Conservation (phyloP, 2,329 filamentous ascomycete genomes). For the Xylariaceae sp. region DNA sequence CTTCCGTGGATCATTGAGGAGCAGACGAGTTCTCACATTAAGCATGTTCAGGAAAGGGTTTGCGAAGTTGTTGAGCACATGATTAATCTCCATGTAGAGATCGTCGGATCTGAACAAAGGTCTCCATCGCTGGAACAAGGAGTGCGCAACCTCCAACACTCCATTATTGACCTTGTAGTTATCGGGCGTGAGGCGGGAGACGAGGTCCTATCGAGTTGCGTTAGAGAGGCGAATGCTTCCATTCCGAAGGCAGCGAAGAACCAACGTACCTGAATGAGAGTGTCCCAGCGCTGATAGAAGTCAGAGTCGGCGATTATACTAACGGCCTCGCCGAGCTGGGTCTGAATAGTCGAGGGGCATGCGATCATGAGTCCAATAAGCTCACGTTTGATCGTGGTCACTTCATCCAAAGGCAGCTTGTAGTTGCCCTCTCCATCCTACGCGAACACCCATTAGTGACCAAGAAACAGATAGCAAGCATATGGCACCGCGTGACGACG, state of each 20-base stretch:
- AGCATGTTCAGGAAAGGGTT: constrained; percentile 77
- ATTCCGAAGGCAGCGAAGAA: background rate
- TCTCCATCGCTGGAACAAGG: constrained; percentile 94
- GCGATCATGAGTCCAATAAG: constrained; percentile 95
- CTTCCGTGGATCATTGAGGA: background rate
- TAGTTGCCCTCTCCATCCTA: constrained; percentile 90
- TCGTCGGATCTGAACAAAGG: constrained; percentile 90
- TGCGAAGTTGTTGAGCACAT: constrained; percentile 83
- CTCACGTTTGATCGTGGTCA: constrained; percentile 86
- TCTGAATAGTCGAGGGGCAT: constrained; percentile 79
- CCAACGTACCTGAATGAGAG: constrained; percentile 68
- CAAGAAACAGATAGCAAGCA: background rate
- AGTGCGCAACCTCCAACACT: constrained; percentile 94
- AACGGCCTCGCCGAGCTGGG: constrained; percentile 92
- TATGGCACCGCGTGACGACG: constrained; percentile 30
- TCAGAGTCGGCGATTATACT: constrained; percentile 97
- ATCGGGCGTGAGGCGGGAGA: constrained; percentile 74
- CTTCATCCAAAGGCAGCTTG: constrained; percentile 77
- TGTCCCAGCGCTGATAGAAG: constrained; percentile 94
- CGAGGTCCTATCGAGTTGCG: constrained; percentile 60
- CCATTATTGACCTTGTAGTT: constrained; percentile 86
- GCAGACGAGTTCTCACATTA: constrained; percentile 46
- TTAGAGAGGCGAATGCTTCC: constrained; percentile 3
- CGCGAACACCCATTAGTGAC: background rate
- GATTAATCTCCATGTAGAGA: constrained; percentile 91